Percentiles rank a stretch among this genome's conserved stretches.
phyloP scores from a whole-genome alignment of 23 red algal species.

The Agarophyton chilense region DNA sequence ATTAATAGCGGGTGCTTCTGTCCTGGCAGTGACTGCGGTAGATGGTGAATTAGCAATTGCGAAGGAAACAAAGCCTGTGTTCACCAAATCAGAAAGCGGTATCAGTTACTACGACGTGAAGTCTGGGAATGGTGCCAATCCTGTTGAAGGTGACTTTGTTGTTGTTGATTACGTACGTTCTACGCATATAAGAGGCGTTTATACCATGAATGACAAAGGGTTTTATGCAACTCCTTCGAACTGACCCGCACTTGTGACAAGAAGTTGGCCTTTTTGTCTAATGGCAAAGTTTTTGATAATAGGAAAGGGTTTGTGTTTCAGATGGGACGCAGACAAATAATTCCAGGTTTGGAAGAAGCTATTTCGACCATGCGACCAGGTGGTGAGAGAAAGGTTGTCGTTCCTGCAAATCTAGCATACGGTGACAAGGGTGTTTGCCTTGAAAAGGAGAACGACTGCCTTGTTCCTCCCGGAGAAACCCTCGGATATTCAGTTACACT shows the following conservation, averaged over 20 bases:
- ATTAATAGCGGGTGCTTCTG: slow-evolving; percentile 18
- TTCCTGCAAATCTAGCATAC: slow-evolving; percentile 85
- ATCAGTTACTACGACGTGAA: slow-evolving; percentile 78
- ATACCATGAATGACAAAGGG: not conserved
- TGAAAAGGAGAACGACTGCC: slow-evolving; percentile 69
- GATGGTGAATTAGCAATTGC: not conserved
- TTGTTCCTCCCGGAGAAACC: slow-evolving; percentile 83
- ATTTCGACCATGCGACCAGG: slow-evolving; percentile 78
- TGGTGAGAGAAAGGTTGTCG: slow-evolving; percentile 80
- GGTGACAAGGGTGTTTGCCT: slow-evolving; percentile 94
- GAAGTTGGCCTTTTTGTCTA: slow-evolving; percentile 80
- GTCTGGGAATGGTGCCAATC: slow-evolving; percentile 47
- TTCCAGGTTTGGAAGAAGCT: slow-evolving; percentile 91
- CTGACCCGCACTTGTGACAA: not conserved
- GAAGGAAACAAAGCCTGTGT: slow-evolving; percentile 22
- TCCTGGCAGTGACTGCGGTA: not conserved
- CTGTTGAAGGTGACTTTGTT: slow-evolving; percentile 67
- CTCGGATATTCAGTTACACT: slow-evolving; percentile 84
- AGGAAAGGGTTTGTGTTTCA: slow-evolving; percentile 90
- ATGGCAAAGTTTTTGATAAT: slow-evolving; percentile 85
- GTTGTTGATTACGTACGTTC: slow-evolving; percentile 59
- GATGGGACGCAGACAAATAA: slow-evolving; percentile 82
- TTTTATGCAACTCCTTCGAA: not conserved
- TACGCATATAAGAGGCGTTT: not conserved
- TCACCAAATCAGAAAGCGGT: slow-evolving; percentile 69